phyloP scores from a whole-genome alignment of 106 monocot genomes.

The Dendrobium catenatum region DNA sequence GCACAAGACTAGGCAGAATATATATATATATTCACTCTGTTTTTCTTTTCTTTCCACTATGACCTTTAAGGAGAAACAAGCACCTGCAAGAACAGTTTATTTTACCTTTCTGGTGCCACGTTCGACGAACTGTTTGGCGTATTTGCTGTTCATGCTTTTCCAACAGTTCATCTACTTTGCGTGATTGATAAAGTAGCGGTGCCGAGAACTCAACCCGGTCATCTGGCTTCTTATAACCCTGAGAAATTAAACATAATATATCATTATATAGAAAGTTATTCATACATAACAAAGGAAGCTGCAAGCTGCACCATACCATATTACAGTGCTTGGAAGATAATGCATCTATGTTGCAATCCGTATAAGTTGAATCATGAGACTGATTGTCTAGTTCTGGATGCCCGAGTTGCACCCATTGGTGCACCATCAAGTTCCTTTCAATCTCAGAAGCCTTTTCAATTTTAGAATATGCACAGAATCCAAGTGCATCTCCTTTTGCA shows the following conservation, averaged over 20 bases:
- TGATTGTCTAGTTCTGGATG: slow-evolving; percentile 14
- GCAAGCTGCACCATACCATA: slow-evolving; percentile 8
- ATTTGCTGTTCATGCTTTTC: slow-evolving; percentile 54
- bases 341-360: slow-evolving; percentile 4
- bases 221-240: slow-evolving; percentile 26
- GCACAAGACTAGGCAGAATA: no score
- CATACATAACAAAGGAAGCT: not conserved
- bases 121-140: slow-evolving; percentile 34
- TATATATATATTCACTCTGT: no score
- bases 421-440: slow-evolving; percentile 27
- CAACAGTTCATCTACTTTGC: slow-evolving; percentile 54
- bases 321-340: slow-evolving; percentile 31
- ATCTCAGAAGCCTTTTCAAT: slow-evolving; percentile 8
- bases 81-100: not conserved
- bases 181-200: slow-evolving; percentile 44
- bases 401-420: slow-evolving; percentile 33
- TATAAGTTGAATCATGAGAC: slow-evolving; percentile 20
- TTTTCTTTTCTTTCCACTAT: not conserved
- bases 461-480: not conserved
- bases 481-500: slow-evolving; percentile 4
- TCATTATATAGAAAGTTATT: not conserved
- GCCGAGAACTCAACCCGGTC: slow-evolving; percentile 57
- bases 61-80: not conserved
- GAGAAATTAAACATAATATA: not conserved
- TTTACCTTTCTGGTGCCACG: slow-evolving; percentile 57